Evolutionary conservation across 371 early-diverging fungal genomes (phyloP).

Genomic region (Mortierella sp.): DNA sequence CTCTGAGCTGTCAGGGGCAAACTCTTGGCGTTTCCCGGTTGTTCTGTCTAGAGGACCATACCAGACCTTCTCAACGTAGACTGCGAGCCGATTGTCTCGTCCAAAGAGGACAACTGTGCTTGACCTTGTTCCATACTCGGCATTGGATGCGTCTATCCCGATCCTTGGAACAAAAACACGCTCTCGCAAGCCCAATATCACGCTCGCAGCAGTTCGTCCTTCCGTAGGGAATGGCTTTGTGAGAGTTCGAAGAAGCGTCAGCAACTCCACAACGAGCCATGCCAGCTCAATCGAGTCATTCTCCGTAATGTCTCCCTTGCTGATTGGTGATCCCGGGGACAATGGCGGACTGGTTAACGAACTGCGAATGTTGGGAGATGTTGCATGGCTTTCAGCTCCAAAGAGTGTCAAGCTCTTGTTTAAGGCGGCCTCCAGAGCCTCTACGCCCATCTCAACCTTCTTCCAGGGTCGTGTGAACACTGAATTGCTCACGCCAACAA

Average conservation of each 20-base stretch:
- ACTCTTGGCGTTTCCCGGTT: constrained; percentile 11
- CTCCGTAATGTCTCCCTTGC: not conserved
- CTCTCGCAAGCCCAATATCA: constrained; percentile 12
- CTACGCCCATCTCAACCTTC: constrained; percentile 60
- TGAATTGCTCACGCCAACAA: constrained; percentile 61
- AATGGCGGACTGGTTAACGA: not conserved
- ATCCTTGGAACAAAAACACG: constrained; percentile 45
- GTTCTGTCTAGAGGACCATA: constrained; percentile 19
- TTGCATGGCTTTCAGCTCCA: constrained; percentile 24
- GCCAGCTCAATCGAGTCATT: constrained; percentile 51
- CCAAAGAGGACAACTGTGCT: constrained; percentile 66
- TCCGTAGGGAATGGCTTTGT: constrained; percentile 22
- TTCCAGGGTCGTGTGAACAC: constrained; percentile 61
- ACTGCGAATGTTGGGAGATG: not conserved
- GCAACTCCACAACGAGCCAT: constrained; percentile 57
- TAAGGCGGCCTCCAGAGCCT: constrained; percentile 52
- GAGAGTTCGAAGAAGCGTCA: constrained; percentile 51
- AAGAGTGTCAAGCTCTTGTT: constrained; percentile 28
- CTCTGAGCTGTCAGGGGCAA: constrained; percentile 21
- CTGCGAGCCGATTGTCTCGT: constrained; percentile 45
- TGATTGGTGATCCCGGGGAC: not conserved
- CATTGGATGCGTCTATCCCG: not conserved
- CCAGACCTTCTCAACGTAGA: constrained; percentile 44
- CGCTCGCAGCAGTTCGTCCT: not conserved
- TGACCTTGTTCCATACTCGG: constrained; percentile 58